Conservation (phyloP, 805 yeast genomes). For the Zygosaccharomyces kombuchaensis region DNA sequence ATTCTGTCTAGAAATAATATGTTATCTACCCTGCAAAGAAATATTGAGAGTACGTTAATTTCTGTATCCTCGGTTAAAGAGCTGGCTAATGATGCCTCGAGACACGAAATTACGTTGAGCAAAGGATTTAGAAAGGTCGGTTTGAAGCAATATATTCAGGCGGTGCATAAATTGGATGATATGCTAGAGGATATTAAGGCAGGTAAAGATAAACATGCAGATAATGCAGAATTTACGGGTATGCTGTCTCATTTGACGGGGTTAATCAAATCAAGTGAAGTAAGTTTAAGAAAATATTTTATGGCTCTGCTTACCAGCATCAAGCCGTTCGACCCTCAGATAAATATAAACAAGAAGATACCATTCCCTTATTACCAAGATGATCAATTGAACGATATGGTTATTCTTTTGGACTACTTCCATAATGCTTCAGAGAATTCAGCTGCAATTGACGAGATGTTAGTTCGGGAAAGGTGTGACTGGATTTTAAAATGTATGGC, state of each 20-base stretch:
- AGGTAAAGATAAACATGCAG: conserved; percentile 20
- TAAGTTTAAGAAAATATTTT: conserved; percentile 48
- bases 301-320: conserved; percentile 41
- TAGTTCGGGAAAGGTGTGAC: conserved; percentile 41
- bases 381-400: conserved; percentile 36
- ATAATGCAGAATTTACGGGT: conserved; percentile 53
- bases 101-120: conserved; percentile 37
- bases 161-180: conserved; percentile 43
- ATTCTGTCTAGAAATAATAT: conserved; percentile 58
- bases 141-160: conserved; percentile 36
- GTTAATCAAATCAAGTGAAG: conserved; percentile 54
- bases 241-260: conserved; percentile 56
- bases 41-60: conserved; percentile 51
- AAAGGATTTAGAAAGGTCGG: conserved; percentile 34
- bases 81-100: conserved; percentile 43
- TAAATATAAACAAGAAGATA: conserved; percentile 37
- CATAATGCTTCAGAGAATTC: conserved; percentile 32
- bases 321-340: conserved; percentile 44
- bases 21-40: conserved; percentile 50
- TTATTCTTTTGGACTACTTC: conserved; percentile 46
- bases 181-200: conserved; percentile 43
- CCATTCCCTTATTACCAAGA: conserved; percentile 42
- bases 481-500: conserved; percentile 43
- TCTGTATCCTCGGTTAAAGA: conserved; percentile 48
- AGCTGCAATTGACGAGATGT: conserved; percentile 34